These are phyloP conservation scores for Diutina ranongensis DNA, from an alignment of 1,139 yeast species.

Conservation along the genomic window DNA sequence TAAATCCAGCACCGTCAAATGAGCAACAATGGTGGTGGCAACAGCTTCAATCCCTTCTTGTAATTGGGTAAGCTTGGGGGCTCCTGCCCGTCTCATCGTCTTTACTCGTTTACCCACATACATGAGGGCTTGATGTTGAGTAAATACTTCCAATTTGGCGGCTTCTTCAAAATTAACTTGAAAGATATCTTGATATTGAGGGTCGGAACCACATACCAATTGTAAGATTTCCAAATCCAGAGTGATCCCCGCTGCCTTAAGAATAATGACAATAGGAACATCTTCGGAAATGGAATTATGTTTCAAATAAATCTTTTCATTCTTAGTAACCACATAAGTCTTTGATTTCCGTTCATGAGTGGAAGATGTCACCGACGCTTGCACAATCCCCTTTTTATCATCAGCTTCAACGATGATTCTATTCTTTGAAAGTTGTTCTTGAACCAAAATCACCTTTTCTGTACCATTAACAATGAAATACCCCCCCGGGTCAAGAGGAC, in stretches of 20 bases:
- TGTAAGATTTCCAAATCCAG: slow-evolving; percentile 92
- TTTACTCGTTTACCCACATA: slow-evolving; percentile 86
- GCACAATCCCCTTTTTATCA: slow-evolving; percentile 86
- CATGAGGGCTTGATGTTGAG: slow-evolving; percentile 90
- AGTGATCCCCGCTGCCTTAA: slow-evolving; percentile 91
- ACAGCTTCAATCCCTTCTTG: slow-evolving; percentile 98
- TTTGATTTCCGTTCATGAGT: slow-evolving; percentile 97
- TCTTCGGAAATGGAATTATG: slow-evolving; percentile 95
- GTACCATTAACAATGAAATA: slow-evolving; percentile 98
- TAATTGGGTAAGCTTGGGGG: slow-evolving; percentile 64
- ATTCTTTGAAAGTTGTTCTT: slow-evolving; percentile 92
- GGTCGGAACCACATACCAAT: slow-evolving; percentile 82
- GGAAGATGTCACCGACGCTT: slow-evolving; percentile 94
- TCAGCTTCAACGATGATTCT: slow-evolving; percentile 98
- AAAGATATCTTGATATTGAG: slow-evolving; percentile 82
- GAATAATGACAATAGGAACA: slow-evolving; percentile 82
- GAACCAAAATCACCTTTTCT: slow-evolving; percentile 91
- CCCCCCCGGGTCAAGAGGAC: slow-evolving; percentile 99
- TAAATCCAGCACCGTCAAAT: slow-evolving; percentile 72
- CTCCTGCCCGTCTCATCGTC: slow-evolving; percentile 77
- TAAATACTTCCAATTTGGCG: slow-evolving; percentile 70
- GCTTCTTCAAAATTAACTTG: slow-evolving; percentile 93
- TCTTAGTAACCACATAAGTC: slow-evolving; percentile 88
- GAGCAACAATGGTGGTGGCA: slow-evolving; percentile 94
- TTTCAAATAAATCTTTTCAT: slow-evolving; percentile 78